Percentiles rank a stretch among this genome's conserved stretches.
phyloP scores from a whole-genome alignment of 2,329 filamentous ascomycete species.

The Ceratocystis cubensis region DNA sequence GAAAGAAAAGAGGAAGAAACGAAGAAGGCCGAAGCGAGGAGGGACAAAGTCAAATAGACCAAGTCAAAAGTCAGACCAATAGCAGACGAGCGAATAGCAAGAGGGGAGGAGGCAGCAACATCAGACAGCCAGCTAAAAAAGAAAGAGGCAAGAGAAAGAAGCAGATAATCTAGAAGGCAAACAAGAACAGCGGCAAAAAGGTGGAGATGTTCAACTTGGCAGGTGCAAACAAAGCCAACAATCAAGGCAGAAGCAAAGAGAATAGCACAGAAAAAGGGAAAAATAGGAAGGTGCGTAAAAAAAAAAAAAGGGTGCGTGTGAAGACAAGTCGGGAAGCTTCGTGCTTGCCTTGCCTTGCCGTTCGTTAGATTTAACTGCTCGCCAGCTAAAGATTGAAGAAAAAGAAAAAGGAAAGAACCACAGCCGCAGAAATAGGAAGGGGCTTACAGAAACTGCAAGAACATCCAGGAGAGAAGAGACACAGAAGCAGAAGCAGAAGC shows the following conservation, averaged over 20 bases:
- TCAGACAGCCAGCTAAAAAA: neutral
- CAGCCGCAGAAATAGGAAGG: conserved; percentile 3
- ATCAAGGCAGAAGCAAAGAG: neutral
- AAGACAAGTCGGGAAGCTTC: too few species aligned
- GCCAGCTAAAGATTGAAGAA: neutral
- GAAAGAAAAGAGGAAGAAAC: conserved; percentile 1
- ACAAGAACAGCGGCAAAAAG: neutral
- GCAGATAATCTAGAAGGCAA: neutral
- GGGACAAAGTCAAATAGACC: conserved; percentile 7
- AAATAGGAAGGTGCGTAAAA: neutral
- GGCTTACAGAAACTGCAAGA: conserved; percentile 10
- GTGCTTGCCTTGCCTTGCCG: too few species aligned
- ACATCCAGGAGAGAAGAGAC: conserved; percentile 20
- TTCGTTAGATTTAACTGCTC: too few species aligned
- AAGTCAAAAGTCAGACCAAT: neutral
- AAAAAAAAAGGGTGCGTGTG: neutral
- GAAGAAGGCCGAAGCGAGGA: neutral
- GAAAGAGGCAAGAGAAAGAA: conserved; percentile 7
- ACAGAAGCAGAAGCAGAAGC: conserved; percentile 15
- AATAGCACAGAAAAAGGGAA: neutral
- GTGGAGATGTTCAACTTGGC: neutral
- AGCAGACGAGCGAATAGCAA: conserved; percentile 15
- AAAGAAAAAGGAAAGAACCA: neutral
- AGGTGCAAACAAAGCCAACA: neutral
- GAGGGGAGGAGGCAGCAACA: conserved; percentile 2